Percentiles rank a stretch among this genome's conserved stretches.
Conservation (phyloP, 2,329 filamentous ascomycete genomes). For the Zasmidium cellare region DNA sequence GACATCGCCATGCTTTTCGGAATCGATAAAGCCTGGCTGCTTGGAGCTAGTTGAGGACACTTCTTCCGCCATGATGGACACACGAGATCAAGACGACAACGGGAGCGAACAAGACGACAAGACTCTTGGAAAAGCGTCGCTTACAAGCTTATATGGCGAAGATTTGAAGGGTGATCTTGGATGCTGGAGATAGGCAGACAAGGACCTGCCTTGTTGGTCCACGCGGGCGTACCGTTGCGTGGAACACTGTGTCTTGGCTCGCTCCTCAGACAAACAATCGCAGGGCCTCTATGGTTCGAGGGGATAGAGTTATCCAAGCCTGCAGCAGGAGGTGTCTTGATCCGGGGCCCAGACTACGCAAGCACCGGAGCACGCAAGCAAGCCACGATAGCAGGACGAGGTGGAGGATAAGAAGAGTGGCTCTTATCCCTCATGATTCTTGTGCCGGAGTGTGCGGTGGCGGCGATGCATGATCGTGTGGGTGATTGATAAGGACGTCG, state of each 20-base stretch:
- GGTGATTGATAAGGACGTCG: no score
- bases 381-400: not conserved
- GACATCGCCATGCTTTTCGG: constrained; percentile 10
- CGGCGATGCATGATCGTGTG: no score
- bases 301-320: not conserved
- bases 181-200: not conserved
- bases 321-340: not conserved
- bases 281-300: not conserved
- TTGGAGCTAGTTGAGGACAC: not conserved
- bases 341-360: not conserved
- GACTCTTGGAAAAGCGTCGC: not conserved
- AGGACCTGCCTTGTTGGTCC: not conserved
- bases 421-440: no score
- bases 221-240: not conserved
- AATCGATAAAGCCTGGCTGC: constrained; percentile 1
- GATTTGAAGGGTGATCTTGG: not conserved
- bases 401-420: not conserved
- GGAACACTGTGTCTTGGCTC: not conserved
- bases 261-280: not conserved
- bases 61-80: not conserved
- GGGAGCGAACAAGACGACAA: not conserved
- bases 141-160: not conserved
- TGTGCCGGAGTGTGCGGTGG: no score
- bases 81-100: not conserved
- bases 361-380: not conserved